These are phyloP conservation scores for Epichloe sylvatica DNA, from an alignment of 2,329 filamentous ascomycete species.

Conservation along the genomic window DNA sequence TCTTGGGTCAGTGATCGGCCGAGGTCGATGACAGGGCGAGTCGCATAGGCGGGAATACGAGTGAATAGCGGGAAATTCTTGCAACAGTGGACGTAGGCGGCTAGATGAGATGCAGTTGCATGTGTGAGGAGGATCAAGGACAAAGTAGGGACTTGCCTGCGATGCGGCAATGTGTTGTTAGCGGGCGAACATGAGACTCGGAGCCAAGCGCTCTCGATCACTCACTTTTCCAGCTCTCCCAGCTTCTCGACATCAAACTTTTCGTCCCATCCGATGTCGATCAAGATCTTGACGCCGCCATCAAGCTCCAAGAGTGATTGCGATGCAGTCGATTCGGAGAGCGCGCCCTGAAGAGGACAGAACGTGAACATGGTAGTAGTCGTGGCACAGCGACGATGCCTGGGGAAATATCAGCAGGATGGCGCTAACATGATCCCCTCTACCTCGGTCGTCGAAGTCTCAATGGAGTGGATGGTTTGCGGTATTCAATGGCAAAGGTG, in stretches of 20 bases:
- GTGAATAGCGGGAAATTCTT: constrained; percentile 88
- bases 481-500: neutral
- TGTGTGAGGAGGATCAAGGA: constrained; percentile 92
- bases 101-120: constrained; percentile 79
- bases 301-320: constrained; percentile 96
- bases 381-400: constrained; percentile 1
- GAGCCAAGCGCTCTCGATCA: constrained; percentile 1
- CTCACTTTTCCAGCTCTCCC: constrained; percentile 77
- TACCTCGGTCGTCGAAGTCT: neutral
- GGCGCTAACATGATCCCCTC: constrained; percentile 2
- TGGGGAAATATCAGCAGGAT: neutral
- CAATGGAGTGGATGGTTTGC: neutral
- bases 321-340: constrained; percentile 72
- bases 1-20: constrained; percentile 85
- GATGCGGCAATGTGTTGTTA: constrained; percentile 7
- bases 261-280: constrained; percentile 95
- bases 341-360: constrained; percentile 79
- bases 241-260: constrained; percentile 72
- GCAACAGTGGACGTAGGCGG: constrained; percentile 91
- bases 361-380: constrained; percentile 76
- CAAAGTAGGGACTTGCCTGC: constrained; percentile 78
- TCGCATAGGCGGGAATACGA: constrained; percentile 88
- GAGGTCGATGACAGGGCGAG: constrained; percentile 80
- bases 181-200: constrained; percentile 4
- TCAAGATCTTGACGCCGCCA: constrained; percentile 85